Conservation (phyloP, 805 yeast species). For the Wickerhamiella vanderwaltii region DNA sequence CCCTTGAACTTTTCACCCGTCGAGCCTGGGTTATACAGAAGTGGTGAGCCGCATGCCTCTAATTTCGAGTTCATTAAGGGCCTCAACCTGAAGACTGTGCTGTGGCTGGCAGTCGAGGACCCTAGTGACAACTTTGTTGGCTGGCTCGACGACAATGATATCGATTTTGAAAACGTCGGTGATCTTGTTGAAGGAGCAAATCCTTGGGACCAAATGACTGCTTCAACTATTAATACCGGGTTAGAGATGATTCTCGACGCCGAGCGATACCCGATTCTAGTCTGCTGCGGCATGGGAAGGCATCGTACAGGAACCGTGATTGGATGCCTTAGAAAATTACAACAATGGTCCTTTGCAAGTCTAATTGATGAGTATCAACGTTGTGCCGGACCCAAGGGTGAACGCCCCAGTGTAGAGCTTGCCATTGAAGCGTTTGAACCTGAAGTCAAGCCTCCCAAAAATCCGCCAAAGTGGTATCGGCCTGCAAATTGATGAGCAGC, state of each 20-base stretch:
- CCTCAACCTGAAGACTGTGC: conserved; percentile 60
- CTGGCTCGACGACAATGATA: conserved; percentile 61
- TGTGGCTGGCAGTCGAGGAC: conserved; percentile 94
- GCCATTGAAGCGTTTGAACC: conserved; percentile 62
- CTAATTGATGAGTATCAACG: conserved; percentile 90
- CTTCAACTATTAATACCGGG: conserved; percentile 66
- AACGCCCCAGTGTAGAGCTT: conserved; percentile 81
- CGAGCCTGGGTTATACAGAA: conserved; percentile 70
- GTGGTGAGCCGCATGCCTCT: conserved; percentile 92
- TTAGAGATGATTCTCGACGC: conserved; percentile 60
- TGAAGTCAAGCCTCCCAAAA: conserved; percentile 24
- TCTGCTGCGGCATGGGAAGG: conserved; percentile 97
- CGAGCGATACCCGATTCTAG: conserved; percentile 70
- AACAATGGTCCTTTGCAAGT: conserved; percentile 96
- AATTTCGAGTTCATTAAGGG: conserved; percentile 76
- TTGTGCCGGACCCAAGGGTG: conserved; percentile 87
- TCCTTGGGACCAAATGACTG: conserved; percentile 95
- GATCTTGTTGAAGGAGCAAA: conserved; percentile 70
- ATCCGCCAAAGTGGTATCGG: conserved; percentile 10
- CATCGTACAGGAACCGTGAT: conserved; percentile 95
- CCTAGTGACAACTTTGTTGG: conserved; percentile 80
- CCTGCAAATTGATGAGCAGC: neutral
- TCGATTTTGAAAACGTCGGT: conserved; percentile 72
- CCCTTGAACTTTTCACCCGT: conserved; percentile 95
- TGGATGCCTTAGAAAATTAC: conserved; percentile 82